Evolutionary conservation across 768 basidiomycete genomes (phyloP), one percentile per base, ranked within the genome.

Genomic region (Tricholoma matsutake): DNA sequence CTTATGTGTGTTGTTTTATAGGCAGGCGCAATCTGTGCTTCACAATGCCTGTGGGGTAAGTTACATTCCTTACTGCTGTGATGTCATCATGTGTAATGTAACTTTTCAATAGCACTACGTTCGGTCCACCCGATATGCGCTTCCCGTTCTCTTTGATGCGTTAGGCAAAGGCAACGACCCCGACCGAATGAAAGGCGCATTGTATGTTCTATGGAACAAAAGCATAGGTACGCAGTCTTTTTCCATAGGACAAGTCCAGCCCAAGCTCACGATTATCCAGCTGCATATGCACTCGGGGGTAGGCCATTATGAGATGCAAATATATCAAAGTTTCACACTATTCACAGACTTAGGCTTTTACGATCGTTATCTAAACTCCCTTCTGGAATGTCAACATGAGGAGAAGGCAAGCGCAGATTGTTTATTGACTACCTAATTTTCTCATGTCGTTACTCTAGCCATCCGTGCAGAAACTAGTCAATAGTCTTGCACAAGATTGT

Each of bases 121-220:
- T 39, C 83, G 89, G 59, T 89, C 90, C 6, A 91, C 88, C 29
- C 81, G 85, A 67, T 83, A 83, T 63, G 78, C 83, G 47, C 77
- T 91, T 29, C 86, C 89, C 5, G 72, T 75, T 20, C 72, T 90
- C 51, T 86, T 87, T 66, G 78, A 81, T 61, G 85, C 88, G 4
- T 73, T 92, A 54, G 73, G 74, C 58, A 88, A 86, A 67, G 94
- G 91, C 6, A 87, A 83, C 60, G 93, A 96, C 68, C 90, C 94
- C 9, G 95, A 98, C 73, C 82, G 89, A 25, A 96, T 97, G 87
- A 98, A 98, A 76, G 96, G 96, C 7, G 94, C 93, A 16, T 77
- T 96, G 41, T 95, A 94, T 70, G 79, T 91, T 18, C 73, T 92
- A 9, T 86, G 86, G 76, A 86, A 88, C 66, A 90, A 89, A 72